Evolutionary conservation across 2,329 filamentous ascomycete genomes (phyloP).

Genomic region (Aspergillus pseudoviridinutans): DNA sequence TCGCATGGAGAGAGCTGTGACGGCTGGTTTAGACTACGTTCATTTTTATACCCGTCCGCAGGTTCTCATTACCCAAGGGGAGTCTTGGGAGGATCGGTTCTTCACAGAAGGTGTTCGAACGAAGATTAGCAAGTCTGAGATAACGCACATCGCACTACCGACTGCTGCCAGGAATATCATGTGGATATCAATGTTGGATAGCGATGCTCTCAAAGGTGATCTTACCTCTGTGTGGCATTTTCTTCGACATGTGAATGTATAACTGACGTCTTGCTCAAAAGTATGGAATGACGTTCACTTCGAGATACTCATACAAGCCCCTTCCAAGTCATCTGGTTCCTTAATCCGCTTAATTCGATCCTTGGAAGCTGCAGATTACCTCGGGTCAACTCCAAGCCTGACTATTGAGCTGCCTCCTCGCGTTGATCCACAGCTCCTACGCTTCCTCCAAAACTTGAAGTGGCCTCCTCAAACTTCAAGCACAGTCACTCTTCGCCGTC

Average conservation of each 20-base stretch:
- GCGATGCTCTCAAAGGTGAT: constrained; percentile 62
- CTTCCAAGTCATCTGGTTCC: constrained; percentile 65
- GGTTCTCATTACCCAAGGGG: constrained; percentile 68
- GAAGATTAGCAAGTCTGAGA: constrained; percentile 49
- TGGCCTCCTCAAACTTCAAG: constrained; percentile 59
- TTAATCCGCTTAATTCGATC: constrained; percentile 74
- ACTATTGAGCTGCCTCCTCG: constrained; percentile 77
- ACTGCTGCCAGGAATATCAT: constrained; percentile 56
- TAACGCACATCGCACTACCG: constrained; percentile 74
- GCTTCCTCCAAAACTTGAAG: constrained; percentile 59
- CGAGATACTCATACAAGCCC: constrained; percentile 79
- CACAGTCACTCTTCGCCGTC: constrained; percentile 66
- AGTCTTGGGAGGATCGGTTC: constrained; percentile 62
- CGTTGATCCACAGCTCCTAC: constrained; percentile 61
- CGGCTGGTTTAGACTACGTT: constrained; percentile 67
- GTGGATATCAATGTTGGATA: constrained; percentile 78
- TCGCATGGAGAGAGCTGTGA: constrained; percentile 63
- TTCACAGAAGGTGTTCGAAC: constrained; percentile 60
- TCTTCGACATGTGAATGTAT: background rate
- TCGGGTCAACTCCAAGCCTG: constrained; percentile 66
- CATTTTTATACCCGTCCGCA: constrained; percentile 72
- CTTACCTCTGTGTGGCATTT: background rate
- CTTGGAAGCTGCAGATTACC: constrained; percentile 70
- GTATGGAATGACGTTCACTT: constrained; percentile 75
- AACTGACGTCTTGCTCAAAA: constrained; percentile 27